Conservation (phyloP, 83 land plant genomes). For the Picea abies region DNA sequence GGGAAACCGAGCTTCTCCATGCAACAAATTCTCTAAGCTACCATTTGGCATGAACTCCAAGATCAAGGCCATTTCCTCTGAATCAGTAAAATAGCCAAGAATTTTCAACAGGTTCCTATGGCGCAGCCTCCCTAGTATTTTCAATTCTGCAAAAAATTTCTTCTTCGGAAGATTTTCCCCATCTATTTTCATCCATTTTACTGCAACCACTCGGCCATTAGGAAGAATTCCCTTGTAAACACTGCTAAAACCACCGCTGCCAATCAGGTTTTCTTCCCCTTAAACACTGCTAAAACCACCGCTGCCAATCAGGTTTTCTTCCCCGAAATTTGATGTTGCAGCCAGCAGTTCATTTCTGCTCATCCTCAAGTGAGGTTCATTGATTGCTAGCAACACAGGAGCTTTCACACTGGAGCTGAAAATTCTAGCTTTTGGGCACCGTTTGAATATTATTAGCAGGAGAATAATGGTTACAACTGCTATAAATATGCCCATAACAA, state of each 20-base stretch:
- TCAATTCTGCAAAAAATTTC: conserved; percentile 45
- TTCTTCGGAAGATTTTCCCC: conserved; percentile 30
- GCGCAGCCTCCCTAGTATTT: conserved; percentile 38
- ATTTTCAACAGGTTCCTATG: conserved; percentile 60
- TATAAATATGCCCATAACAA: neutral
- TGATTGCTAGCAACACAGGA: conserved; percentile 3
- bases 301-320: conserved; percentile 14
- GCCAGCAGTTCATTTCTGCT: conserved; percentile 16
- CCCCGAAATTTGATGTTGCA: conserved; percentile 13
- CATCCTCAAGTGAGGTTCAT: conserved; percentile 15
- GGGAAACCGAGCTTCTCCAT: conserved; percentile 17
- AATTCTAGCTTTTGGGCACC: neutral
- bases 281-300: conserved; percentile 22
- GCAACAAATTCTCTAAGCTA: conserved; percentile 53
- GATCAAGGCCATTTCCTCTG: conserved; percentile 40
- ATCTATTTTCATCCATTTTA: conserved; percentile 12
- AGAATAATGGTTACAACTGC: neutral
- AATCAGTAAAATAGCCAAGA: conserved; percentile 65
- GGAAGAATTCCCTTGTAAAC: conserved; percentile 21
- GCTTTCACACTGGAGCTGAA: conserved; percentile 1
- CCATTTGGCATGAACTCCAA: conserved; percentile 71
- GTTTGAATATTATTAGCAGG: neutral
- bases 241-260: conserved; percentile 20
- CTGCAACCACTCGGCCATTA: neutral
- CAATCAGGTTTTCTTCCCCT: conserved; percentile 11